Conservation (phyloP, 2,329 filamentous ascomycete species). For the Sporothrix curviconia region DNA sequence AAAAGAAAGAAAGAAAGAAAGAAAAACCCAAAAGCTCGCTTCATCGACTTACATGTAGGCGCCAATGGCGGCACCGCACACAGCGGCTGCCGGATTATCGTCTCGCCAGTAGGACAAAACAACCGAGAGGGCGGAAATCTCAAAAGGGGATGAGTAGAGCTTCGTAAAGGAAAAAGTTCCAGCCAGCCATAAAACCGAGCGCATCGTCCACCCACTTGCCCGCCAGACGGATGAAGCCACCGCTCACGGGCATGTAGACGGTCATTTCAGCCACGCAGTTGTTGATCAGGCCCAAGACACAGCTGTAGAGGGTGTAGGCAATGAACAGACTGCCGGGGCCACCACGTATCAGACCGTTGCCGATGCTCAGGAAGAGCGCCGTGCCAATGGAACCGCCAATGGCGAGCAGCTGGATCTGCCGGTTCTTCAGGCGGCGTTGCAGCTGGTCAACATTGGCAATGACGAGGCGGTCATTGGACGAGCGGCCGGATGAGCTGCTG, state of each 20-base stretch:
- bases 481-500: neutral
- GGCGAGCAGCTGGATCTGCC: conserved; percentile 53
- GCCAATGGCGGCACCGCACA: conserved; percentile 48
- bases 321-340: conserved; percentile 40
- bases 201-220: conserved; percentile 62
- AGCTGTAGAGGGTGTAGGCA: conserved; percentile 50
- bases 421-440: conserved; percentile 45
- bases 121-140: conserved; percentile 35
- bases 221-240: conserved; percentile 58
- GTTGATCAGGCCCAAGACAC: conserved; percentile 55
- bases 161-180: conserved; percentile 39
- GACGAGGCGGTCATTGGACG: conserved; percentile 9
- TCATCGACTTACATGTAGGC: conserved; percentile 19
- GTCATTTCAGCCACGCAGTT: conserved; percentile 62
- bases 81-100: conserved; percentile 39
- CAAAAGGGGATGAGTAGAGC: conserved; percentile 36
- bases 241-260: conserved; percentile 54
- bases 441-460: conserved; percentile 31
- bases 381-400: conserved; percentile 53
- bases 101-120: conserved; percentile 42
- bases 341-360: conserved; percentile 36
- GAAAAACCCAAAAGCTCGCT: no score
- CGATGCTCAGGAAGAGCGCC: conserved; percentile 56
- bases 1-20: neutral
- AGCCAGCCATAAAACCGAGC: conserved; percentile 49